Evolutionary conservation across 352 stramenopile genomes (phyloP), one percentile per base, ranked within the genome.

Genomic region (Phytophthora podocarpi): DNA sequence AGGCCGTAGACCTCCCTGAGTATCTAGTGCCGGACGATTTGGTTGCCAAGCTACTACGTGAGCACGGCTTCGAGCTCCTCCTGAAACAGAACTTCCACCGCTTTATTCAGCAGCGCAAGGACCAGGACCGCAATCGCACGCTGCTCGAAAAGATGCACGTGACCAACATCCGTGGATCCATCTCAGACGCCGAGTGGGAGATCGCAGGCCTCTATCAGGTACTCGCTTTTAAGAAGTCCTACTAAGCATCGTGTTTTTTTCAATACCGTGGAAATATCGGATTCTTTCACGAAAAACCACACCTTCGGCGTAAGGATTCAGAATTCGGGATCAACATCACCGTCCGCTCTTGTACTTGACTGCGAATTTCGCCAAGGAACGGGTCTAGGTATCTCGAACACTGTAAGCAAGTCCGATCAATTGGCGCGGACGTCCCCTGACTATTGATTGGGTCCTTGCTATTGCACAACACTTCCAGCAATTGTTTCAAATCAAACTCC

Each of bases 11-110:
- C 50, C 62, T 91, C 4, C 92, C 92, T 8, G 92, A 98, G 64
- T 98, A 96, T 70, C 78, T 98, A 28, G 84, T 98, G 7, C 90
- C 91, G 0, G 77, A 96, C 59, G 87, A 95, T 50, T 64, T 92
- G 45, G 34, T 97, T 27, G 47, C 59, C 6, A 81, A 81, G 3
- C 36, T 96, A 40, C 59, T 93, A 31, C 74, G 79, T 21, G 77
- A 89, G 21, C 70, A 95, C 52, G 85, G 86, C 27, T 95, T 96
- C 54, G 85, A 95, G 59, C 63, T 93, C 24, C 61, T 93, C 30
- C 54, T 92, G 16, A 82, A 95, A 58, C 82, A 96, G 64, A 93
- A 93, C 53, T 93, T 96, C 47, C 86, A 93, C 40, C 82, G 76
- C 59, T 95, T 90, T 46, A 89, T 94, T 42, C 63, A 74, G n/a